These are phyloP conservation scores for Colletotrichum endophyticum DNA, from an alignment of 2,329 filamentous ascomycete genomes.

Conservation along the genomic window DNA sequence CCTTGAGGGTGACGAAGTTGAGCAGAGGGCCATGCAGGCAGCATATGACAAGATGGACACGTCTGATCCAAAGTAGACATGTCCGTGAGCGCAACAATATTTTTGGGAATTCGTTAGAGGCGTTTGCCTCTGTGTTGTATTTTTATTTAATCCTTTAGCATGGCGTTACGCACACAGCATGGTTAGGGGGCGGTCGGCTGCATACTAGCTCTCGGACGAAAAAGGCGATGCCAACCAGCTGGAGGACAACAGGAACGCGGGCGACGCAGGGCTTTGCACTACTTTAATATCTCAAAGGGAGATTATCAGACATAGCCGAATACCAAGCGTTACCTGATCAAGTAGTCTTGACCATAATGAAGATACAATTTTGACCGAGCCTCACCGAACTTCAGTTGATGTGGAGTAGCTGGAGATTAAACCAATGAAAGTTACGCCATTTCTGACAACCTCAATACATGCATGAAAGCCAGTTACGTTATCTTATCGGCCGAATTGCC, in stretches of 20 bases:
- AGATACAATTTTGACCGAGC: neutral
- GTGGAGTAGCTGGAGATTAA: neutral
- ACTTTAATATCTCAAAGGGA: neutral
- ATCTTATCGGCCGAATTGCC: constrained; percentile 12
- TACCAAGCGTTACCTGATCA: neutral
- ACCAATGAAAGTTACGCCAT: neutral
- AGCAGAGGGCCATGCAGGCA: constrained; percentile 65
- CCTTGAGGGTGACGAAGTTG: constrained; percentile 78
- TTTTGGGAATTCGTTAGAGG: neutral
- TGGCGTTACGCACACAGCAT: constrained; percentile 32
- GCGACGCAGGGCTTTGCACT: neutral
- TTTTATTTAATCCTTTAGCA: constrained; percentile 36
- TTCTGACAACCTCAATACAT: neutral
- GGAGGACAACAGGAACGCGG: neutral
- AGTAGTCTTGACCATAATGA: neutral
- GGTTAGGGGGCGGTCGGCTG: constrained; percentile 9
- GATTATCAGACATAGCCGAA: neutral
- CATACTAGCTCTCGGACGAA: neutral
- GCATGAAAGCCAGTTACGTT: neutral
- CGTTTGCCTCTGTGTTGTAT: constrained; percentile 22
- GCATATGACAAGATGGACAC: constrained; percentile 60
- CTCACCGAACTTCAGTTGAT: neutral
- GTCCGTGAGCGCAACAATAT: neutral
- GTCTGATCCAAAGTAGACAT: constrained; percentile 44
- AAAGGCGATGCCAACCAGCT: neutral